Evolutionary conservation across 2,329 filamentous ascomycete genomes (phyloP), one percentile per base, ranked within the genome.

Genomic region (Trichoderma atrobrunneum): DNA sequence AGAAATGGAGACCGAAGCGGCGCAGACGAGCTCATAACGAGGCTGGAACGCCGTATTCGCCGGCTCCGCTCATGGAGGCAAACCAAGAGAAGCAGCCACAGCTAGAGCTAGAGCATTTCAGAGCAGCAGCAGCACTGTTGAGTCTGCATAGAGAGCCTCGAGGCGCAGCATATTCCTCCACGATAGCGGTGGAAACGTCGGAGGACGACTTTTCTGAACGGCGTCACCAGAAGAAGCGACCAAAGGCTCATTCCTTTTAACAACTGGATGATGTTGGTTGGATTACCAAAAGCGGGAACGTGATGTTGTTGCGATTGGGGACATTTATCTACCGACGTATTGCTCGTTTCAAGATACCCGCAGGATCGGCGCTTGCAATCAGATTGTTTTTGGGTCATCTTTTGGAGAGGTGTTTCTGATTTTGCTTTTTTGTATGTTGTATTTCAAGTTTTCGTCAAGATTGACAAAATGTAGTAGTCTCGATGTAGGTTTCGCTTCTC

Each of bases 71-170:
- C 7, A 8, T 60, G 56, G 70, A 72, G 28, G 43, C 28, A 14
- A 21, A 48, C 3, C 3, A n/a, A 7, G 43, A 18, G 61, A 62
- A 21, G 6, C 43, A 11, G 16, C 57, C 43, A 3, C 59, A 48
- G 21, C 56, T 59, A 18, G 72, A 73, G 16, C 21, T 71, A 32
- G 72, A 73, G 11, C 57, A 67, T 1, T 67, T 71, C 26, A 71
- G 59, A n/a, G 74, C 73, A 11, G 74, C 74, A 0, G 72, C 34
- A 12, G 72, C 64, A 7, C 68, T 76, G 24, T 39, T 76, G 54
- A 73, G 73, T 12, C 30, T 76, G 12, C 72, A 72, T 4, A 62
- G 48, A 28, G 74, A 74, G 7, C 10, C 30, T 18, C 61, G 68
- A 51, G 21, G 34, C 16, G 43, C 43, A 14, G 64, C 16, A 7